These are phyloP conservation scores for Psophocarpus tetragonolobus DNA, from an alignment of 306 rosid genomes.

Conservation along the genomic window DNA sequence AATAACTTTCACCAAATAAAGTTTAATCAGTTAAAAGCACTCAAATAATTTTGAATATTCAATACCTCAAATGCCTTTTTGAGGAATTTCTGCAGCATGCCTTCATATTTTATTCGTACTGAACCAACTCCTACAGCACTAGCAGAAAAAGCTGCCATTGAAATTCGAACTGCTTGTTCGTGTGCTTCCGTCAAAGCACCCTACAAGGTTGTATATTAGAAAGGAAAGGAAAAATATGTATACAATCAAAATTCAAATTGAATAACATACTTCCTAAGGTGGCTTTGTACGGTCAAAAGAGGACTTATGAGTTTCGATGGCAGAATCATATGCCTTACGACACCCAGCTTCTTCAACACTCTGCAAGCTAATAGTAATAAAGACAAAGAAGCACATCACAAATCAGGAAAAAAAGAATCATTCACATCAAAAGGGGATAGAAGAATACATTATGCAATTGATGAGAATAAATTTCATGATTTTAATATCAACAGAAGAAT, in stretches of 20 bases:
- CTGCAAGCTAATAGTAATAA: conserved; percentile 41
- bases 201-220: conserved; percentile 43
- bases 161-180: conserved; percentile 65
- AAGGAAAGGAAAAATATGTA: background rate
- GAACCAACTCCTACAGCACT: conserved; percentile 77
- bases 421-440: background rate
- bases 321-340: conserved; percentile 64
- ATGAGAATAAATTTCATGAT: background rate
- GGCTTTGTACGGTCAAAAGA: conserved; percentile 66
- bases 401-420: background rate
- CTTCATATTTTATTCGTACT: conserved; percentile 65
- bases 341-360: conserved; percentile 86
- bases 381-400: background rate
- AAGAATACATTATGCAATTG: background rate
- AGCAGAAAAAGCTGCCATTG: conserved; percentile 62
- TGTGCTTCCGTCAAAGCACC: conserved; percentile 76
- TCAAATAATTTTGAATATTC: conserved; percentile 1
- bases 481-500: background rate
- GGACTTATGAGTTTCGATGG: conserved; percentile 60
- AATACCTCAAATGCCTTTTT: conserved; percentile 73
- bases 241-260: background rate
- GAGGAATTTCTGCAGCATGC: conserved; percentile 57
- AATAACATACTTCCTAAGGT: conserved; percentile 71
- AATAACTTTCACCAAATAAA: background rate
- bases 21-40: background rate